Percentiles rank a stretch among this genome's conserved stretches.
Evolutionary conservation across 2,329 filamentous ascomycete genomes (phyloP).

Genomic region (Aspergillus texensis): DNA sequence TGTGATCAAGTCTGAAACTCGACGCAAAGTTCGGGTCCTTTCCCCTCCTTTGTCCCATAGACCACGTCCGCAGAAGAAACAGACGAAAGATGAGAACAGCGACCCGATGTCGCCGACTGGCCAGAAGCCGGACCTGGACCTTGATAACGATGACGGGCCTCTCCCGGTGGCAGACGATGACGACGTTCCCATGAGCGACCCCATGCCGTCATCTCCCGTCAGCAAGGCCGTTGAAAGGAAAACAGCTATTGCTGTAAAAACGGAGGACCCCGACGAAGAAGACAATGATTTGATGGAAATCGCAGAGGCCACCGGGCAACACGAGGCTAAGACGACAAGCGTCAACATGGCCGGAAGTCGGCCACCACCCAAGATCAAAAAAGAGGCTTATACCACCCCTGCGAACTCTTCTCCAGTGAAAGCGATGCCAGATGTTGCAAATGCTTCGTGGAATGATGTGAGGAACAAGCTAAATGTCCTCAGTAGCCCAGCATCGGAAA

Average conservation of each 20-base stretch:
- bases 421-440: constrained; percentile 62
- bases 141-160: constrained; percentile 61
- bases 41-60: constrained; percentile 70
- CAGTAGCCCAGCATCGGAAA: constrained; percentile 69
- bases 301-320: constrained; percentile 69
- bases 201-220: constrained; percentile 82
- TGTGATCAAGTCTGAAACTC: constrained; percentile 71
- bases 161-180: constrained; percentile 66
- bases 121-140: constrained; percentile 42
- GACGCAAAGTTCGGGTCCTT: constrained; percentile 76
- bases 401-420: constrained; percentile 75
- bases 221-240: constrained; percentile 77
- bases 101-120: constrained; percentile 48
- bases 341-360: constrained; percentile 85
- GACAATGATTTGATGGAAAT: constrained; percentile 87
- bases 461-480: constrained; percentile 84
- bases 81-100: constrained; percentile 45
- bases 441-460: constrained; percentile 87
- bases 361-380: constrained; percentile 73
- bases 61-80: constrained; percentile 56
- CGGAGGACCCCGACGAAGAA: constrained; percentile 70
- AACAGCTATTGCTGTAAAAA: constrained; percentile 56
- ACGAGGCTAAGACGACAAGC: constrained; percentile 65
- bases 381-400: constrained; percentile 70
- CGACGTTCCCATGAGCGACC: constrained; percentile 81